phyloP scores from a whole-genome alignment of 1,284 basidiomycete species.

The Tylopilus sp. region DNA sequence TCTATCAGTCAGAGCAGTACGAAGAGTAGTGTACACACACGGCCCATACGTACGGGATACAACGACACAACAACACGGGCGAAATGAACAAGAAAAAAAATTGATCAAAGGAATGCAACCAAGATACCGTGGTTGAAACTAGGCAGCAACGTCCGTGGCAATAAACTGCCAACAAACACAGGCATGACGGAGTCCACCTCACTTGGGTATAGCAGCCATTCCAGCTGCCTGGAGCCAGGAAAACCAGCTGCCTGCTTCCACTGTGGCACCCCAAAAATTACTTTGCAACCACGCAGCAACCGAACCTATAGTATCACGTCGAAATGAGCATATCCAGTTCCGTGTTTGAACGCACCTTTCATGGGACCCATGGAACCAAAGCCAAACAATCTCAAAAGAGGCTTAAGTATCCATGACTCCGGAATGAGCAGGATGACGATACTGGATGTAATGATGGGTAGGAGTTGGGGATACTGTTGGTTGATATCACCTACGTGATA shows the following conservation, averaged over 20 bases:
- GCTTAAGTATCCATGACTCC: conserved; percentile 11
- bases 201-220: conserved; percentile 10
- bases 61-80: no score
- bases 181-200: conserved; percentile 1
- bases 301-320: conserved; percentile 3
- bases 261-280: conserved; percentile 8
- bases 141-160: neutral
- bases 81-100: no score
- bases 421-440: conserved; percentile 10
- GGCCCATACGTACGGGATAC: no score
- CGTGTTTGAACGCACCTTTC: conserved; percentile 8
- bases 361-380: conserved; percentile 19
- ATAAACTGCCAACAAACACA: neutral
- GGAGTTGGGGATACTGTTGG: conserved; percentile 11
- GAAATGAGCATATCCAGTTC: neutral
- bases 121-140: neutral
- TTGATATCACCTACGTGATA: conserved; percentile 14
- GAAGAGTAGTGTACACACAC: no score
- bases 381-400: conserved; percentile 13
- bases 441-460: conserved; percentile 6
- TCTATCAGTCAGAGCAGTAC: no score
- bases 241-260: conserved; percentile 11
- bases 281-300: conserved; percentile 15
- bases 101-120: no score
- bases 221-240: conserved; percentile 16